phyloP scores from a whole-genome alignment of 139 green algal genomes.

The Axilococcus clingmanii region DNA sequence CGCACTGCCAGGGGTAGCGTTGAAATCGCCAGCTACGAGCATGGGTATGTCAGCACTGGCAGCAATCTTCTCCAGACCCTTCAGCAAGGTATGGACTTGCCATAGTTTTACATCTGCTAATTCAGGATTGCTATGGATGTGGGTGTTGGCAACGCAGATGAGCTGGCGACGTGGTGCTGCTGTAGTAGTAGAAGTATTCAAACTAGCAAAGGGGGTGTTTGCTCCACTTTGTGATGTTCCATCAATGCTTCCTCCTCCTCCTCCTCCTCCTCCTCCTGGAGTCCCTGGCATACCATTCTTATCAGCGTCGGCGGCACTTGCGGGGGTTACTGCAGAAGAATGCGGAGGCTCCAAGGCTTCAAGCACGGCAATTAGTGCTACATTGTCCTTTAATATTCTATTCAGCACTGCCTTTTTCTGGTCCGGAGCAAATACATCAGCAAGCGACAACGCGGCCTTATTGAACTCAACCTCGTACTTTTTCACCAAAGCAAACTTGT shows the following conservation, averaged over 20 bases:
- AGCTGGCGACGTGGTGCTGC: conserved; percentile 54
- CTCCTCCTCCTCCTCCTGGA: conserved; percentile 6
- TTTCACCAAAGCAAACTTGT: conserved; percentile 92
- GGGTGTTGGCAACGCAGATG: conserved; percentile 97
- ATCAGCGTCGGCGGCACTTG: no score
- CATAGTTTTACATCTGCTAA: conserved; percentile 97
- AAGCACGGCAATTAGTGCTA: conserved; percentile 93
- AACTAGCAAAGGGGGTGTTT: background rate
- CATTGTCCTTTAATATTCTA: conserved; percentile 95
- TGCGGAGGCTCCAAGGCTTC: conserved; percentile 71
- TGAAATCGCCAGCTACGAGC: conserved; percentile 97
- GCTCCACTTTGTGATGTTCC: background rate
- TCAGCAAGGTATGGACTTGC: conserved; percentile 99
- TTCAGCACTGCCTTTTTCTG: conserved; percentile 88
- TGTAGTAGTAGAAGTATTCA: background rate
- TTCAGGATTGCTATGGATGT: conserved; percentile 98
- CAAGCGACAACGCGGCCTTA: conserved; percentile 89
- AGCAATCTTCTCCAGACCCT: conserved; percentile 98
- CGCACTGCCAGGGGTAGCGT: conserved; percentile 76
- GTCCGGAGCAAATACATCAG: conserved; percentile 75
- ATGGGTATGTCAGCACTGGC: conserved; percentile 88
- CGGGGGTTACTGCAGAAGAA: conserved; percentile 14
- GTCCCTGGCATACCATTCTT: no score
- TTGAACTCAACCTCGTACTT: conserved; percentile 99
- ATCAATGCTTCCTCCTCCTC: background rate